These are phyloP conservation scores for Salix suchowensis DNA, from an alignment of 345 rosid genomes.

Conservation along the genomic window DNA sequence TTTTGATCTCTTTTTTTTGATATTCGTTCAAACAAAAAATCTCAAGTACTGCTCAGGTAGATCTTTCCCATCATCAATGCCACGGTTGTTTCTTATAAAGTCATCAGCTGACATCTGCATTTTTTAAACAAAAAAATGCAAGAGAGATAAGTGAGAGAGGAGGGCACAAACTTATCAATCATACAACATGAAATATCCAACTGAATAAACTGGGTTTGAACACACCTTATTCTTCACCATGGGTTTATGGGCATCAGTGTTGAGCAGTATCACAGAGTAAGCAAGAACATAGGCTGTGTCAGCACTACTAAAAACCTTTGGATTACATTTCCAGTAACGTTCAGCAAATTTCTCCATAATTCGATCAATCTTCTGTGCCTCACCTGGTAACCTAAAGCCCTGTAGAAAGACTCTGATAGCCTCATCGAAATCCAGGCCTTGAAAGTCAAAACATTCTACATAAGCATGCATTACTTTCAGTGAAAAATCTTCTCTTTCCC, in stretches of 20 bases:
- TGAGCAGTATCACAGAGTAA: conserved; percentile 92
- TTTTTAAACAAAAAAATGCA: background rate
- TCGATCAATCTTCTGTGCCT: conserved; percentile 98
- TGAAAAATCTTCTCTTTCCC: conserved; percentile 93
- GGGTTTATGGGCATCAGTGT: conserved; percentile 98
- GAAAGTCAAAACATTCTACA: conserved; percentile 89
- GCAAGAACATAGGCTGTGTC: conserved; percentile 99
- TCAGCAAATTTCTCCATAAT: conserved; percentile 99
- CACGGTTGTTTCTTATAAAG: conserved; percentile 93
- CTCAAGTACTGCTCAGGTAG: conserved; percentile 84
- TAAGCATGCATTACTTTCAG: conserved; percentile 98
- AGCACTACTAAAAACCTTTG: conserved; percentile 86
- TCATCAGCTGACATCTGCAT: conserved; percentile 96
- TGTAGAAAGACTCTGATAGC: conserved; percentile 80
- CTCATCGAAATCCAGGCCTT: conserved; percentile 88
- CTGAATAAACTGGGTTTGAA: conserved; percentile 14
- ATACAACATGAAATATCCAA: conserved; percentile 21
- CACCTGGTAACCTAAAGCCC: conserved; percentile 97
- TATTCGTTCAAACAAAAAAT: conserved; percentile 82
- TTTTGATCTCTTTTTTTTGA: conserved; percentile 94
- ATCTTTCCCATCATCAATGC: conserved; percentile 98
- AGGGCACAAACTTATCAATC: conserved; percentile 12
- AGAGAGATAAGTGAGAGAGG: background rate
- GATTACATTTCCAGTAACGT: conserved; percentile 95
- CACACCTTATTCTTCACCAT: conserved; percentile 95